phyloP scores from a whole-genome alignment of 2,329 filamentous ascomycete genomes.

The Talaromyces piceae region DNA sequence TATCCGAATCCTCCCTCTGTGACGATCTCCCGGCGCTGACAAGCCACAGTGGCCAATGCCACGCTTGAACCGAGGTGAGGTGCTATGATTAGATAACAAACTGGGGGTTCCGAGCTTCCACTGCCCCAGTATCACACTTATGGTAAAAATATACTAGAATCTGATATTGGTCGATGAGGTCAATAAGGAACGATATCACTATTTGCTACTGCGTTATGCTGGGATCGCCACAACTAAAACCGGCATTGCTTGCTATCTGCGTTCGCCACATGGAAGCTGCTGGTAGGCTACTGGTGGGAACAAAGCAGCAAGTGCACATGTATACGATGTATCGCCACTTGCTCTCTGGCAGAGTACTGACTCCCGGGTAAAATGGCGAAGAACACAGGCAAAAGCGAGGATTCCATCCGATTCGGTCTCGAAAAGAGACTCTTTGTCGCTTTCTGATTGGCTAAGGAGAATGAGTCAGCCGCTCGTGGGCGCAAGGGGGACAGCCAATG shows the following conservation, averaged over 20 bases:
- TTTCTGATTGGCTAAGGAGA: conserved; percentile 1
- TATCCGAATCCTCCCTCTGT: neutral
- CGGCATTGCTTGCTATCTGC: no score
- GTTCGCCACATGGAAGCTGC: neutral
- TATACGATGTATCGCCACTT: neutral
- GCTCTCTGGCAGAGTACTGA: no score
- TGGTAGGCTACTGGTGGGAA: no score
- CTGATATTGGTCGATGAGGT: neutral
- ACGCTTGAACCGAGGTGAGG: neutral
- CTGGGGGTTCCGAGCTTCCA: no score
- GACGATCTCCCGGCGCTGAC: neutral
- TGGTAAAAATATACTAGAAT: no score
- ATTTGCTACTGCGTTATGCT: neutral
- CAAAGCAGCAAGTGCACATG: no score
- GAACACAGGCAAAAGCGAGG: neutral
- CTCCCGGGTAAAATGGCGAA: no score
- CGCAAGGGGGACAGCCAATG: conserved; percentile 25
- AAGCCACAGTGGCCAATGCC: neutral
- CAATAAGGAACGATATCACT: neutral
- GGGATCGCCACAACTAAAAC: neutral
- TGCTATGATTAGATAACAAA: neutral
- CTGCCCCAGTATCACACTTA: no score
- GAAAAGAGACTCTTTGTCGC: conserved; percentile 12
- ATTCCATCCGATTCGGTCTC: conserved; percentile 10
- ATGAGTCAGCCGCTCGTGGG: conserved; percentile 23